phyloP scores from a whole-genome alignment of 2,329 filamentous ascomycete genomes.

The Didymellaceae sp. region DNA sequence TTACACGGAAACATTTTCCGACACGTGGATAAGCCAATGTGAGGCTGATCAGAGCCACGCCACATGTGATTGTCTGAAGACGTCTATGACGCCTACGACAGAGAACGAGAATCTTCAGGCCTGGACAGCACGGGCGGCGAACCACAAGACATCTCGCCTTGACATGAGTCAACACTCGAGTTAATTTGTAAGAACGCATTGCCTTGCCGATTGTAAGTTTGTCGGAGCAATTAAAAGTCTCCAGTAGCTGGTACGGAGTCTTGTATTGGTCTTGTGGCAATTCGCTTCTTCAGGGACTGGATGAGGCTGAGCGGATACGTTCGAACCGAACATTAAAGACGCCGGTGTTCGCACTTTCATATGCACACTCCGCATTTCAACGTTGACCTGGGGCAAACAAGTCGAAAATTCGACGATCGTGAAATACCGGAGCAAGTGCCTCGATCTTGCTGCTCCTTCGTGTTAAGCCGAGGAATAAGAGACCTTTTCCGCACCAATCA shows the following conservation, averaged over 20 bases:
- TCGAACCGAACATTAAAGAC: background rate
- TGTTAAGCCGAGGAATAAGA: constrained; percentile 30
- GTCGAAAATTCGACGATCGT: constrained; percentile 12
- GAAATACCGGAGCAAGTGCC: constrained; percentile 34
- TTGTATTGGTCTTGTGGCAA: constrained; percentile 6
- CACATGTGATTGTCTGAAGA: constrained; percentile 25
- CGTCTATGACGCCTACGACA: constrained; percentile 38
- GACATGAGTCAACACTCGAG: constrained; percentile 11
- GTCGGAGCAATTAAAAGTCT: background rate
- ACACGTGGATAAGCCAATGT: background rate
- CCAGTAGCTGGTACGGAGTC: background rate
- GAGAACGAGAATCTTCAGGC: constrained; percentile 21
- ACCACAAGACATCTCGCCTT: background rate
- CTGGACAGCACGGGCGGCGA: constrained; percentile 29
- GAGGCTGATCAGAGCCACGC: background rate
- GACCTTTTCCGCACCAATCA: constrained; percentile 35
- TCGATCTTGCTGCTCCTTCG: constrained; percentile 24
- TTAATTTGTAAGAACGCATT: constrained; percentile 2
- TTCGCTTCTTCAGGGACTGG: background rate
- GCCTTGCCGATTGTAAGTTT: background rate
- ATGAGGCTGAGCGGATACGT: constrained; percentile 1
- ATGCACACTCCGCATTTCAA: constrained; percentile 3
- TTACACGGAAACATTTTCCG: constrained; percentile 19
- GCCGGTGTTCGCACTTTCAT: background rate
- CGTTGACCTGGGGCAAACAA: constrained; percentile 13